Base-by-base conservation (phyloP, 805 yeast genomes). In the Suhomyces kilbournensis region DNA sequence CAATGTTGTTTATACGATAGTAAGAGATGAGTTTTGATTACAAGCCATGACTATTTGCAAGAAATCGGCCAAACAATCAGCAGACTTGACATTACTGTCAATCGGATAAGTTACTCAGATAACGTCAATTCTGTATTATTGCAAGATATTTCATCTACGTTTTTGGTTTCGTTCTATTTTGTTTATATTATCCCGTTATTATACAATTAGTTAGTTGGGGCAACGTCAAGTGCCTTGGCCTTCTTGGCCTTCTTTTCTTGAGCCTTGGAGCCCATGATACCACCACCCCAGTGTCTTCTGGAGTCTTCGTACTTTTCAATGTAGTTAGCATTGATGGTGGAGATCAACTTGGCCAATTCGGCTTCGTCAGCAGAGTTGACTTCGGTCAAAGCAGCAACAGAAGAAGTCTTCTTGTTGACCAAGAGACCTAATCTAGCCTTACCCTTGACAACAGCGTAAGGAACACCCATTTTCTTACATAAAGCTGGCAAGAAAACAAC, bases 241-340 rank as follows among this genome's bases (percentile, higher is more conserved):
- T 76, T 85, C 86, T 88, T 89, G 66, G 83, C 92, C 60, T 76
- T 73, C 82, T 87, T 90, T 71, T 85, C 94, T 69, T 82, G 83
- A 71, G 97, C 90, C 83, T 93, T 94, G 68, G 88, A 80, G 77
- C 98, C 97, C 84, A 94, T 81, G 77, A 90, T 73, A 84, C 99
- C 99, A 83, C 99, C 99, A 84, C 98, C 98, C 99, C 99, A 93
- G 87, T 90, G 96, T 82, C 90, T 91, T 85, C 96, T 93, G 74
- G 83, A 72, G 68, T 94, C 97, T 72, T 93, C 97, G 88, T 86
- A 90, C 80, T 90, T 90, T 74, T 89, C 96, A 68, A 78, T 76
- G 79, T 87, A 93, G 94, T 90, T 91, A 65, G 96, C 86, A 80
- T 90, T 85, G 76, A 93, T 84, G 70, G 98, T 87, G 54, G 97